Conservation (phyloP, 345 rosid genomes). For the Boechera stricta region DNA sequence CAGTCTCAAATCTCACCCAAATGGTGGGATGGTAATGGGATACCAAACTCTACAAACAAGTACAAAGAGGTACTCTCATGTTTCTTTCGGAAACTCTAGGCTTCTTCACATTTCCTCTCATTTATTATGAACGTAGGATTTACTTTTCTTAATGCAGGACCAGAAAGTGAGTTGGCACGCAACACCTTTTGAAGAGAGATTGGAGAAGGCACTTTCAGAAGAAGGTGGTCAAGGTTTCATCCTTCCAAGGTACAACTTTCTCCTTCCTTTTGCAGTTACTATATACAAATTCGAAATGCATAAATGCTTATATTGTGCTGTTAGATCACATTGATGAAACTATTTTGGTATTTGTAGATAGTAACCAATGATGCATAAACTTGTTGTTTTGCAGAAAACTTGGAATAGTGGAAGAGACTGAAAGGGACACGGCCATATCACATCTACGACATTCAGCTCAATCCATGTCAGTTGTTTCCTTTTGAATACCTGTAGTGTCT, state of each 20-base stretch:
- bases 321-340: background rate
- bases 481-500: conserved; percentile 38
- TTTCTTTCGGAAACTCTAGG: background rate
- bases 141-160: conserved; percentile 58
- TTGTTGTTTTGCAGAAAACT: conserved; percentile 57
- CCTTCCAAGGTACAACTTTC: conserved; percentile 12
- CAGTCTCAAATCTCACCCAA: conserved; percentile 59
- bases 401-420: conserved; percentile 56
- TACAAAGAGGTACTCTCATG: conserved; percentile 78
- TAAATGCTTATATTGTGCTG: too few relatives aligned
- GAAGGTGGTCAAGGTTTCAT: conserved; percentile 31
- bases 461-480: conserved; percentile 67
- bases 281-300: background rate
- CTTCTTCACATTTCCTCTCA: background rate
- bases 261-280: background rate
- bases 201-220: conserved; percentile 89
- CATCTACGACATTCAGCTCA: conserved; percentile 55
- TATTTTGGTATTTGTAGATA: background rate
- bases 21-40: conserved; percentile 99
- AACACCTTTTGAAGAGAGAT: conserved; percentile 90
- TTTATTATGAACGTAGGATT: background rate
- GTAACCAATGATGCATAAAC: conserved; percentile 18
- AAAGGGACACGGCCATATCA: conserved; percentile 64
- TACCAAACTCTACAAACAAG: conserved; percentile 92
- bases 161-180: conserved; percentile 97